Percentiles rank a stretch among this genome's conserved stretches.
These are phyloP conservation scores for Funneliformis caledonium DNA, from an alignment of 371 early-diverging fungal genomes.

Conservation along the genomic window DNA sequence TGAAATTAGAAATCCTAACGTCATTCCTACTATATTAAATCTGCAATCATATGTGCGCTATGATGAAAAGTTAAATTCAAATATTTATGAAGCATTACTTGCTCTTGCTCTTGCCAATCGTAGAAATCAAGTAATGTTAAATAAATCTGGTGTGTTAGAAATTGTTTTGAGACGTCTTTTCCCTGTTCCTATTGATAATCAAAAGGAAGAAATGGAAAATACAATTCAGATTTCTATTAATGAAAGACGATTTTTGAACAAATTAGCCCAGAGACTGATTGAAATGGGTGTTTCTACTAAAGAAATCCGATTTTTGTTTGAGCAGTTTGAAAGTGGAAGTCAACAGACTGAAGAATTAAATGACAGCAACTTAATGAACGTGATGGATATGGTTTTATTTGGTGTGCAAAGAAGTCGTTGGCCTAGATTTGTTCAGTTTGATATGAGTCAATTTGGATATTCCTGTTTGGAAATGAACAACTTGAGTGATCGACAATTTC, in stretches of 20 bases:
- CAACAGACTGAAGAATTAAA: constrained; percentile 6
- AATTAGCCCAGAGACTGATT: constrained; percentile 62
- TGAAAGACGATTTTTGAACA: constrained; percentile 52
- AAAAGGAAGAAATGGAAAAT: constrained; percentile 39
- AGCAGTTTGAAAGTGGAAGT: constrained; percentile 51
- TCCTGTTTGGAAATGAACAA: constrained; percentile 54
- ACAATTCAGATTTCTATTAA: constrained; percentile 16
- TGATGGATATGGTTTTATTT: constrained; percentile 65
- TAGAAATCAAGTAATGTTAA: constrained; percentile 68
- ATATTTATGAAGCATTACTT: constrained; percentile 55
- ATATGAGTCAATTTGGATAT: constrained; percentile 47
- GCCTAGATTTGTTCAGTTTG: constrained; percentile 76
- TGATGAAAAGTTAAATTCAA: constrained; percentile 51
- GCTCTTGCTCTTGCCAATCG: constrained; percentile 60
- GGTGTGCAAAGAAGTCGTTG: constrained; percentile 64
- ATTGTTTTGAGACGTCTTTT: constrained; percentile 57
- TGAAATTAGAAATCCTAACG: constrained; percentile 59
- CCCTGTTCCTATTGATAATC: constrained; percentile 42
- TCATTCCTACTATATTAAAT: constrained; percentile 58
- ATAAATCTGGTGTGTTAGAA: constrained; percentile 60
- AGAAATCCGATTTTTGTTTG: constrained; percentile 66
- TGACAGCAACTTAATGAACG: constrained; percentile 34
- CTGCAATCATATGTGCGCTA: constrained; percentile 52
- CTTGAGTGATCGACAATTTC: constrained; percentile 52
- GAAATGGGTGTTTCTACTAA: constrained; percentile 66